Percentiles rank a stretch among this genome's conserved stretches.
phyloP scores from a whole-genome alignment of 2,329 filamentous ascomycete genomes.

The Kalaharituber pfeilii region DNA sequence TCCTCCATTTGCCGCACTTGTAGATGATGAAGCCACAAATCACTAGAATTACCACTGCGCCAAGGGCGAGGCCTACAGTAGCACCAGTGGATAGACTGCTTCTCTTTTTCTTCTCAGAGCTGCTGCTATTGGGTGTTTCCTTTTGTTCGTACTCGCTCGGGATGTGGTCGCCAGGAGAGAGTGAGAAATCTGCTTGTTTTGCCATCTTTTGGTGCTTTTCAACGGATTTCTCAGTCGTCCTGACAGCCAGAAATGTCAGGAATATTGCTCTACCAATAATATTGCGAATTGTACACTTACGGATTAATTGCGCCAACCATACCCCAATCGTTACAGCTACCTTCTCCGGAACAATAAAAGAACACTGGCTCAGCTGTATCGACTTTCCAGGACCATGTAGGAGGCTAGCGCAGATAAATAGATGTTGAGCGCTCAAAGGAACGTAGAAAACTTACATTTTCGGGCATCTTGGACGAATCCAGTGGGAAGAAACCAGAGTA shows the following conservation, averaged over 20 bases:
- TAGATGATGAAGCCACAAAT: slow-evolving; percentile 31
- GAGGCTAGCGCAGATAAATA: slow-evolving; percentile 21
- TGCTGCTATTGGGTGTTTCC: background rate
- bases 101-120: background rate
- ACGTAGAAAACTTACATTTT: slow-evolving; percentile 28
- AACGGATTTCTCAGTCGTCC: background rate
- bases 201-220: slow-evolving; percentile 32
- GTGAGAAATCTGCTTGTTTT: slow-evolving; percentile 34
- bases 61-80: slow-evolving; percentile 44
- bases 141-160: slow-evolving; percentile 32
- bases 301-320: slow-evolving; percentile 68
- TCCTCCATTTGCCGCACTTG: background rate
- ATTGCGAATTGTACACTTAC: slow-evolving; percentile 27
- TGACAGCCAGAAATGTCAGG: slow-evolving; percentile 21
- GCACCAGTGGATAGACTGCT: slow-evolving; percentile 29
- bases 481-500: slow-evolving; percentile 36
- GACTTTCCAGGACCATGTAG: slow-evolving; percentile 31
- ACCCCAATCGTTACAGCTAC: slow-evolving; percentile 44
- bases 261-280: background rate
- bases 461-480: slow-evolving; percentile 32
- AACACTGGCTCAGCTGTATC: slow-evolving; percentile 46
- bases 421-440: background rate
- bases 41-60: slow-evolving; percentile 31
- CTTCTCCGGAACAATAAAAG: slow-evolving; percentile 51
- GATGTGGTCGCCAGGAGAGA: slow-evolving; percentile 40